Conservation (phyloP, 441 rosid genomes). For the Brassica hybrid region DNA sequence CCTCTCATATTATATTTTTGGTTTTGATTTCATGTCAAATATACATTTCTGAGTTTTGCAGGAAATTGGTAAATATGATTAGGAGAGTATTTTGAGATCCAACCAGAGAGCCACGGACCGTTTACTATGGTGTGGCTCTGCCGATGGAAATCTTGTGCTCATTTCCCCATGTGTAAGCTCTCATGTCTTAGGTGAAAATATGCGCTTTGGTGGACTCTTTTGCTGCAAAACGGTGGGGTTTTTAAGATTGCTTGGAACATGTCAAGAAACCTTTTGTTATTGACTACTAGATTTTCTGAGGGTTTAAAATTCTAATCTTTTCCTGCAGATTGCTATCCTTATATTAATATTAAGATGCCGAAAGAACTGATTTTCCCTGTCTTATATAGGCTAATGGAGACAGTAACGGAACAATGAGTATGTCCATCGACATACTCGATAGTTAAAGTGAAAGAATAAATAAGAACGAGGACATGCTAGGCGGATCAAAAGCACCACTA, state of each 20-base stretch:
- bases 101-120: constrained; percentile 64
- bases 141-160: neutral
- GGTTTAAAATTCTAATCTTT: neutral
- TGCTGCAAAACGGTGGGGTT: neutral
- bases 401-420: neutral
- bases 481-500: neutral
- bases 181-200: too few relatives aligned
- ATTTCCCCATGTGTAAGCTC: too few relatives aligned
- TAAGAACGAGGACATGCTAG: neutral
- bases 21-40: too few relatives aligned
- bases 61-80: too few relatives aligned
- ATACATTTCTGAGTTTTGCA: too few relatives aligned
- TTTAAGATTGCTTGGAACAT: neutral
- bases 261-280: neutral
- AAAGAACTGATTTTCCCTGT: neutral
- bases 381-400: neutral
- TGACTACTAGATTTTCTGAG: neutral
- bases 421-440: neutral
- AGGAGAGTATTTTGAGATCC: too few relatives aligned
- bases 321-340: neutral
- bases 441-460: neutral
- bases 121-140: constrained; percentile 74
- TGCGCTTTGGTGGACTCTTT: too few relatives aligned
- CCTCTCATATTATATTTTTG: too few relatives aligned
- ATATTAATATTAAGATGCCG: neutral